phyloP scores from a whole-genome alignment of 179 eudicot genomes.

The Heliamphora pulchella region DNA sequence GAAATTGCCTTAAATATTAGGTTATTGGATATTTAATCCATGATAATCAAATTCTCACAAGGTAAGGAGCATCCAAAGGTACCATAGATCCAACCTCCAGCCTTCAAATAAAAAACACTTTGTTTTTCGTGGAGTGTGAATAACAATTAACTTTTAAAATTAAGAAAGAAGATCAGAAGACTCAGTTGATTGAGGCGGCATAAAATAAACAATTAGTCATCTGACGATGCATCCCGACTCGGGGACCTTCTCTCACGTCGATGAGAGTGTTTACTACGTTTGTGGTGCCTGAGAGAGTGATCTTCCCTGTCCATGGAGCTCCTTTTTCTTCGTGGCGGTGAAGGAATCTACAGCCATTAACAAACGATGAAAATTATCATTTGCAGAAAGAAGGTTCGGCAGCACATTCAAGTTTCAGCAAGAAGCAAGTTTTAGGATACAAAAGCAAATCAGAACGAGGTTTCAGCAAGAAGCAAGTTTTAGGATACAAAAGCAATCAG shows the following conservation, averaged over 20 bases:
- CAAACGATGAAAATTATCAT: not conserved
- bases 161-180: no score
- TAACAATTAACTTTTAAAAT: no score
- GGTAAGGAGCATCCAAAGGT: no score
- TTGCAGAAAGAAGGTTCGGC: not conserved
- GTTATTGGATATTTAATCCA: no score
- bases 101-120: no score
- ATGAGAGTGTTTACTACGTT: conserved; percentile 25
- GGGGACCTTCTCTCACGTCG: conserved; percentile 31
- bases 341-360: conserved; percentile 42
- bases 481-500: not conserved
- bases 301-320: conserved; percentile 28
- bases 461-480: not conserved
- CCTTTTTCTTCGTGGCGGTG: conserved; percentile 60
- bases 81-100: no score
- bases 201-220: not conserved
- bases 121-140: no score
- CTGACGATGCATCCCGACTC: conserved; percentile 21
- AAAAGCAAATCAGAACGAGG: not conserved
- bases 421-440: not conserved
- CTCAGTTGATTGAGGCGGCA: no score
- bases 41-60: no score
- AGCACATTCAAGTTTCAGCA: not conserved
- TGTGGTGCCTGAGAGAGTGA: conserved; percentile 31
- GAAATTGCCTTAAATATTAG: no score